A percentile compares a stretch with the other conserved stretches of the same genome.
These are phyloP conservation scores for Pseudevernia furfuracea DNA, from an alignment of 495 filamentous ascomycete genomes.

Conservation along the genomic window DNA sequence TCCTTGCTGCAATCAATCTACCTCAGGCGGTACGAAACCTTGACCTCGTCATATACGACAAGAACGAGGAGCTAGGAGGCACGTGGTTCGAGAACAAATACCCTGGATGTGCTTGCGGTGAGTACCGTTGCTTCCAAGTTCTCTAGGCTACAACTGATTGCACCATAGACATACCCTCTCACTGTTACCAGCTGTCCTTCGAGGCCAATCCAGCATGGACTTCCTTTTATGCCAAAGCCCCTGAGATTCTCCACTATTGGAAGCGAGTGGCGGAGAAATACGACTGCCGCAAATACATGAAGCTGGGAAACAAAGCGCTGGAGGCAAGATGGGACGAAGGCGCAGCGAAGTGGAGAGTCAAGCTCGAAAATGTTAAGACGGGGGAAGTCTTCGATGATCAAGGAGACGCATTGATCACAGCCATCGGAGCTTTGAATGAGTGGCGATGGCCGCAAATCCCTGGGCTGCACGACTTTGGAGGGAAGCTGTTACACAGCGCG, in stretches of 20 bases:
- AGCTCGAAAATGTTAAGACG: slow-evolving; percentile 33
- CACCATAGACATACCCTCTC: slow-evolving; percentile 53
- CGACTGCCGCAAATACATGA: slow-evolving; percentile 51
- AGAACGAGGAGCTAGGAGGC: slow-evolving; percentile 49
- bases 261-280: slow-evolving; percentile 52
- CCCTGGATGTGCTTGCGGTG: slow-evolving; percentile 34
- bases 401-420: slow-evolving; percentile 54
- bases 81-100: slow-evolving; percentile 54
- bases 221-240: slow-evolving; percentile 27
- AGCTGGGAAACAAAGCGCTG: slow-evolving; percentile 43
- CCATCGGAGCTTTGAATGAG: slow-evolving; percentile 49
- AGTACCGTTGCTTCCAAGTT: no score
- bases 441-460: slow-evolving; percentile 47
- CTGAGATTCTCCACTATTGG: slow-evolving; percentile 55
- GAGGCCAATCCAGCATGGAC: slow-evolving; percentile 59
- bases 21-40: slow-evolving; percentile 45
- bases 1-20: slow-evolving; percentile 43
- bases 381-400: slow-evolving; percentile 43
- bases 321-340: slow-evolving; percentile 47
- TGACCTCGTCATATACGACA: slow-evolving; percentile 48
- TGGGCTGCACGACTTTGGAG: slow-evolving; percentile 43
- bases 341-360: slow-evolving; percentile 45
- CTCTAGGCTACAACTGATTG: no score
- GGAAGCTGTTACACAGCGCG: slow-evolving; percentile 28
- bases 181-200: slow-evolving; percentile 63